Conservation (phyloP, 192 early-diverging fungal genomes). For the Rhizophagus clarus region DNA sequence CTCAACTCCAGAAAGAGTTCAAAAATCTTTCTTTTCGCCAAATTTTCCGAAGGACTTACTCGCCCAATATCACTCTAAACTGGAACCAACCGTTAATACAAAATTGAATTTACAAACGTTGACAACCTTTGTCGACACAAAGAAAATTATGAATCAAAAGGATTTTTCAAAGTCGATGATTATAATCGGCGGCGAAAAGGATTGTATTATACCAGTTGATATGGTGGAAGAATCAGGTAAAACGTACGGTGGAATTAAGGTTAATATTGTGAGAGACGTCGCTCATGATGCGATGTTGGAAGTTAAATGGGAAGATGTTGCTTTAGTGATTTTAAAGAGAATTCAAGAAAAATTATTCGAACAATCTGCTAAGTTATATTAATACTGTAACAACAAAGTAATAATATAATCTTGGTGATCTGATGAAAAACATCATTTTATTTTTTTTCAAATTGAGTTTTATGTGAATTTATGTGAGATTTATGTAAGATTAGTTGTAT, state of each 20-base stretch:
- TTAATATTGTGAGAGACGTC: neutral
- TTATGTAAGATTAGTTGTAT: no score
- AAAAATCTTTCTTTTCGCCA: neutral
- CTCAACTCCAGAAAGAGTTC: neutral
- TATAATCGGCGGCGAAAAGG: neutral
- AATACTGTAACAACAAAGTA: neutral
- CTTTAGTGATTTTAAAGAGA: neutral
- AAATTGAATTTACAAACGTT: neutral
- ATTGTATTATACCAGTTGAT: neutral
- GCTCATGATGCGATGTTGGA: neutral
- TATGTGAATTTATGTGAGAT: no score
- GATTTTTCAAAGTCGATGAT: neutral
- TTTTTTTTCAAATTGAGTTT: neutral
- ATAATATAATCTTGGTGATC: neutral
- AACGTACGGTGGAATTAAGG: neutral
- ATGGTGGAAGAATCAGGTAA: neutral
- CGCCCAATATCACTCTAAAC: neutral
- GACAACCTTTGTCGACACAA: neutral
- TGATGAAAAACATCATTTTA: neutral
- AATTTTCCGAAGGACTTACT: neutral
- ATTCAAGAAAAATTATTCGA: neutral
- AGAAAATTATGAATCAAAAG: neutral
- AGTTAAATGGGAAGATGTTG: neutral
- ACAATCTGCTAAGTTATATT: neutral
- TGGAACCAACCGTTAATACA: neutral